Evolutionary conservation across 1,284 basidiomycete species (phyloP), one percentile per base, ranked within the genome.

Genomic region (Irpex lacteus): DNA sequence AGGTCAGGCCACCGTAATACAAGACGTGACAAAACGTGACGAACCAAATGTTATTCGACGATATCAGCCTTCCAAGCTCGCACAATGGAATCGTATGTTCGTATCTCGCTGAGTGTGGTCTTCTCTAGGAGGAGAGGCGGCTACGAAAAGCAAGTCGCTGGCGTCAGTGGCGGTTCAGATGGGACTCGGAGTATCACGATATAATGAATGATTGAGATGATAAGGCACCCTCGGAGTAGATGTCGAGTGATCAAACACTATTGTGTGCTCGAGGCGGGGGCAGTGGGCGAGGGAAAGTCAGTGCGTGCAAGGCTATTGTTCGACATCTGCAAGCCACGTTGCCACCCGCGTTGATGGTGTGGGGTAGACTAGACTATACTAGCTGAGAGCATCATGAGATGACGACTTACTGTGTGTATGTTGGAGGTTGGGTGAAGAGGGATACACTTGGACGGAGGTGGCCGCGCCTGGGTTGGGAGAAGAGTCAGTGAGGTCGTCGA

Each of bases 361-460:
- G 13, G 13, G 52, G 52, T 53, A n/a, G 26, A 26, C 26, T 26
- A 26, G 26, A 26, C 26, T 26, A 26, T 26, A 26, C 26, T 26
- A 26, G 26, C 26, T 26, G 26, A 4, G 26, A 26, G 26, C 4
- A 26, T 26, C 6, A 44, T 52, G 44, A 52, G 38, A 56, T 54
- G 60, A 56, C 34, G n/a, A 73, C 75, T 64, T 68, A 86, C 87
- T 82, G 83, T 78, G 59, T 82, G 83, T 78, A 56, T 34, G 76
- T 69, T 69, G 72, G 50, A 53, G n/a, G 54, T 34, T 36, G 21
- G 71, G 74, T 77, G 65, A 88, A 86, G 68, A 88, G 86, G 68
- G 87, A 89, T 73, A 77, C 85, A 83, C 73, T 75, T 74, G 73
- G 54, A 80, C 85, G 86, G 85, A 89, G 86, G 85, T 85, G 85